A percentile compares a stretch with the other conserved stretches of the same genome.
These are phyloP conservation scores for Tylopilus vinaceipallidus DNA, from an alignment of 768 basidiomycete species.

Conservation along the genomic window DNA sequence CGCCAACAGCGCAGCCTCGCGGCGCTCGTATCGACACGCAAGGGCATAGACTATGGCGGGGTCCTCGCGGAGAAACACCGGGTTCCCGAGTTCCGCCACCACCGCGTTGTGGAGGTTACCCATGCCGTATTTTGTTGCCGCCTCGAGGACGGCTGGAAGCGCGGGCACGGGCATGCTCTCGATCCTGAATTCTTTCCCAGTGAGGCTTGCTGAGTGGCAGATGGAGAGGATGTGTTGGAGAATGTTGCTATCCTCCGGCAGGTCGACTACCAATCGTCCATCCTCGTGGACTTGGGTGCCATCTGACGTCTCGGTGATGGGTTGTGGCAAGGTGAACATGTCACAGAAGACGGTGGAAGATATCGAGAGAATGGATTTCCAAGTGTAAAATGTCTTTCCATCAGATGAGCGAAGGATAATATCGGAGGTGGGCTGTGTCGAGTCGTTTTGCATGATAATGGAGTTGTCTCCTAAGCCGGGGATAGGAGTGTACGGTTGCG, in stretches of 20 bases:
- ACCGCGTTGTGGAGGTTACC: neutral
- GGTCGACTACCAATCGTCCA: slow-evolving; percentile 4
- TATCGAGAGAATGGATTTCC: slow-evolving; percentile 7
- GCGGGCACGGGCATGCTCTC: slow-evolving; percentile 1
- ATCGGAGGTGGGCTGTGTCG: slow-evolving; percentile 5
- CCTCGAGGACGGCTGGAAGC: slow-evolving; percentile 8
- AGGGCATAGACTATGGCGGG: slow-evolving; percentile 10
- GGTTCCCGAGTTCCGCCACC: slow-evolving; percentile 2
- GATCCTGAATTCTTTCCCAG: neutral
- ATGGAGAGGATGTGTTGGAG: slow-evolving; percentile 8
- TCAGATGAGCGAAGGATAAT: slow-evolving; percentile 17
- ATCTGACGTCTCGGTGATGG: neutral
- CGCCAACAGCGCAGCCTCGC: slow-evolving; percentile 1
- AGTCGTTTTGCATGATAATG: slow-evolving; percentile 9
- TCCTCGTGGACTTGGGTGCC: neutral
- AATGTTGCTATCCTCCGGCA: slow-evolving; percentile 11
- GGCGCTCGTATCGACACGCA: slow-evolving; percentile 4
- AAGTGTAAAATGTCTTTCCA: neutral
- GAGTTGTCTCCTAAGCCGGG: too few relatives aligned
- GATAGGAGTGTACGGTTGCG: too few relatives aligned
- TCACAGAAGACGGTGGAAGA: slow-evolving; percentile 13
- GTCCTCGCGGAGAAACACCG: neutral
- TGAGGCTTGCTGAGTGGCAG: slow-evolving; percentile 6
- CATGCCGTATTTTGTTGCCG: slow-evolving; percentile 19
- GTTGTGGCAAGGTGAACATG: slow-evolving; percentile 16